Percentiles rank a stretch among this genome's conserved stretches.
phyloP scores from a whole-genome alignment of 129 eudicot species.

The Tanacetum coccineum region DNA sequence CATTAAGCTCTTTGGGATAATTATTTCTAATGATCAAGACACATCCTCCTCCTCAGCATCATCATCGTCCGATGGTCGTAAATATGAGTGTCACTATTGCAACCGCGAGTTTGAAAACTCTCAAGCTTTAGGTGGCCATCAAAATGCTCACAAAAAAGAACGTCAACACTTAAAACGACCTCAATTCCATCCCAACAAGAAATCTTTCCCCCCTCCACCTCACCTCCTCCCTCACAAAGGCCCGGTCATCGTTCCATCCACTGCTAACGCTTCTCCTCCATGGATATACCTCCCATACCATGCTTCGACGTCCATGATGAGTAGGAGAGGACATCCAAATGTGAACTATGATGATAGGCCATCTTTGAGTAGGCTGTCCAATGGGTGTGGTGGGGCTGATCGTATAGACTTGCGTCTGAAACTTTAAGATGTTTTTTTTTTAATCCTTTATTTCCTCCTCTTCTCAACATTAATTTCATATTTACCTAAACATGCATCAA shows the following conservation, averaged over 20 bases:
- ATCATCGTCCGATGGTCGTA: slow-evolving; percentile 38
- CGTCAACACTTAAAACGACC: slow-evolving; percentile 59
- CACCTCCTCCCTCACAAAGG: slow-evolving; percentile 21
- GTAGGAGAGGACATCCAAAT: slow-evolving; percentile 35
- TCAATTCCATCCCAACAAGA: slow-evolving; percentile 55
- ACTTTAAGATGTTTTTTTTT: too few species aligned
- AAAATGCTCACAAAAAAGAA: slow-evolving; percentile 85
- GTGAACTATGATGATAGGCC: slow-evolving; percentile 13
- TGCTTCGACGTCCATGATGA: slow-evolving; percentile 25
- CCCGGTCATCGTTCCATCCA: slow-evolving; percentile 29
- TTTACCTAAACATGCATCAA: too few species aligned
- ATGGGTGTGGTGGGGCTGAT: too few species aligned
- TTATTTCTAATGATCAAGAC: slow-evolving; percentile 44
- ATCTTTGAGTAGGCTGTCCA: too few species aligned
- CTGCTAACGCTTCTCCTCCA: slow-evolving; percentile 26
- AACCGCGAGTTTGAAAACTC: slow-evolving; percentile 78
- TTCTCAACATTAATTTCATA: too few species aligned
- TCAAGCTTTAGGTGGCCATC: slow-evolving; percentile 90
- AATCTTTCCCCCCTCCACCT: slow-evolving; percentile 29
- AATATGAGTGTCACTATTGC: slow-evolving; percentile 83
- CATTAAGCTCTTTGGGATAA: slow-evolving; percentile 70
- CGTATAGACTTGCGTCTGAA: too few species aligned
- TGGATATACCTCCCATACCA: slow-evolving; percentile 57
- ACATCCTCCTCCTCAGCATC: slow-evolving; percentile 30
- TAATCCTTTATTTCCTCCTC: too few species aligned